Evolutionary conservation across 352 stramenopile species (phyloP).

Genomic region (Phytophthora pseudosyringae): DNA sequence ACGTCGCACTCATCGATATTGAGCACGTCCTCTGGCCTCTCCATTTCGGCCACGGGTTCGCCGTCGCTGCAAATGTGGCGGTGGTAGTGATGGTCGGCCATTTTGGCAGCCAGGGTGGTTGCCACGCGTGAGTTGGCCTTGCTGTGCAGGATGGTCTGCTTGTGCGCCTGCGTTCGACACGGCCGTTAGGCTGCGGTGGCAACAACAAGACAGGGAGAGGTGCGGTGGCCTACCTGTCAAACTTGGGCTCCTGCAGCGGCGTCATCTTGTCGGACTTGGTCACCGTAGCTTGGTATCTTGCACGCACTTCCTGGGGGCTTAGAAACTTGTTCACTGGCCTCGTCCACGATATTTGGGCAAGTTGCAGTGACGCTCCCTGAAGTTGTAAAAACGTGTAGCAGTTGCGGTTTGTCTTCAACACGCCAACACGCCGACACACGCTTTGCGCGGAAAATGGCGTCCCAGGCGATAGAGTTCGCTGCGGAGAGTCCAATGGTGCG

Average conservation of each 20-base stretch:
- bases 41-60: conserved; percentile 7
- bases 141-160: conserved; percentile 82
- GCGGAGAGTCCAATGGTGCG: too few relatives aligned
- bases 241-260: conserved; percentile 9
- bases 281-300: conserved; percentile 3
- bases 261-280: conserved; percentile 11
- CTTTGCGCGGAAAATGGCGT: neutral
- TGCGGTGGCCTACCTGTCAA: conserved; percentile 5
- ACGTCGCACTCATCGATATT: conserved; percentile 76
- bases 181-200: conserved; percentile 1
- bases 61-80: conserved; percentile 42
- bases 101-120: conserved; percentile 65
- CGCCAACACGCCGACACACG: conserved; percentile 6
- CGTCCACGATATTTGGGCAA: neutral
- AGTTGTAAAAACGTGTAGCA: conserved; percentile 21
- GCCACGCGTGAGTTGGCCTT: conserved; percentile 81
- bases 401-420: conserved; percentile 6
- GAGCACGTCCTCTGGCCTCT: conserved; percentile 57
- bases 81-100: conserved; percentile 78
- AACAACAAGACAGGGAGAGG: neutral
- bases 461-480: too few relatives aligned
- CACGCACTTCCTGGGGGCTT: too few relatives aligned
- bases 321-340: conserved; percentile 24
- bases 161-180: conserved; percentile 34
- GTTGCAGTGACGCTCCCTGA: conserved; percentile 21